A percentile compares a stretch with the other conserved stretches of the same genome.
phyloP scores from a whole-genome alignment of 2,329 filamentous ascomycete genomes.

The Hirsutella rhossiliensis region DNA sequence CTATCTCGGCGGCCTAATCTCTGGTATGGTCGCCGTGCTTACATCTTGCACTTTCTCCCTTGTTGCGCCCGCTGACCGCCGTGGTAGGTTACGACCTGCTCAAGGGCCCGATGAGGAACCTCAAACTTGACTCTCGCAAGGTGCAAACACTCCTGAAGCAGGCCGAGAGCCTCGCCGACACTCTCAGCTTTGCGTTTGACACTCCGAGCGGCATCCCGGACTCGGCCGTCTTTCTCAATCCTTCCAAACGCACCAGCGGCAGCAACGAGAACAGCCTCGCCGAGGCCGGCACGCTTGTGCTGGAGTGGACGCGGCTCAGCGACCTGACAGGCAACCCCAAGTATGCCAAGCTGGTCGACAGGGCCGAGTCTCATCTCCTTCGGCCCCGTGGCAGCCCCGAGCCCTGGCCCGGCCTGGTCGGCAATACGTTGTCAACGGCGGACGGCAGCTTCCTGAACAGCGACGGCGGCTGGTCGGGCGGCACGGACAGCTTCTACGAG shows the following conservation, averaged over 20 bases:
- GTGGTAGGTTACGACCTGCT: constrained; percentile 55
- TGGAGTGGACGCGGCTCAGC: constrained; percentile 75
- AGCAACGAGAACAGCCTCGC: constrained; percentile 57
- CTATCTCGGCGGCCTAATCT: constrained; percentile 70
- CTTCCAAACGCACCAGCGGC: constrained; percentile 33
- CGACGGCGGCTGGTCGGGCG: constrained; percentile 63
- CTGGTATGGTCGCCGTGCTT: constrained; percentile 34
- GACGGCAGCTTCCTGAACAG: constrained; percentile 57
- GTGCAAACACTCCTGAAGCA: constrained; percentile 54
- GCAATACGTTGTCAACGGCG: constrained; percentile 50
- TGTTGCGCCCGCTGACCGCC: neutral
- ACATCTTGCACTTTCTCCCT: neutral
- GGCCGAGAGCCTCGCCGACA: constrained; percentile 56
- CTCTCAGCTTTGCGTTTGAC: constrained; percentile 66
- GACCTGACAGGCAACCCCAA: constrained; percentile 57
- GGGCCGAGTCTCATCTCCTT: constrained; percentile 58
- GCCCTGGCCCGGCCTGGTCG: constrained; percentile 68
- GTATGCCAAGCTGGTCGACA: constrained; percentile 56
- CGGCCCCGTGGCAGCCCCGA: constrained; percentile 45
- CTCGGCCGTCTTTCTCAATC: constrained; percentile 52
- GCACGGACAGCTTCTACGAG: constrained; percentile 74
- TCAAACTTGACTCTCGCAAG: constrained; percentile 29
- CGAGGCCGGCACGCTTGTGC: constrained; percentile 62
- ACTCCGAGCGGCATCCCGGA: constrained; percentile 64
- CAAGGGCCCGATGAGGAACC: constrained; percentile 46